Conservation (phyloP, 2,329 filamentous ascomycete species). For the Aurifilum marmelostoma region DNA sequence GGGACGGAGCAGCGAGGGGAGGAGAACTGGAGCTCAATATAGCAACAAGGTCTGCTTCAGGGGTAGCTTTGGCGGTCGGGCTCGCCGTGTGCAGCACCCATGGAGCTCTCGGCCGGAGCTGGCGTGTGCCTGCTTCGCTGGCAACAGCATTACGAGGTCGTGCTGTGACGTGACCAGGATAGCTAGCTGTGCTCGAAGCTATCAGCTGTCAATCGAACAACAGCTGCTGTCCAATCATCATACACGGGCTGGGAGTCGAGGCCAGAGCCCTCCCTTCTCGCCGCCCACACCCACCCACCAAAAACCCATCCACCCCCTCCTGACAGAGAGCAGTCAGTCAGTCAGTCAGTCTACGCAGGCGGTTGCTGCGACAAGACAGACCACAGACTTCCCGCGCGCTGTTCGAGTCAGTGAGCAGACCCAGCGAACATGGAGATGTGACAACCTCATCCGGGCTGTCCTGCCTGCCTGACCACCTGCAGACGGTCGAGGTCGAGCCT, state of each 20-base stretch:
- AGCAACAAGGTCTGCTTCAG: conserved; percentile 21
- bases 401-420: background rate
- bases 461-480: background rate
- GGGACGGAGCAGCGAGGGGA: background rate
- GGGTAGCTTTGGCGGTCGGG: conserved; percentile 27
- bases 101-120: conserved; percentile 19
- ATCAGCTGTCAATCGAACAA: background rate
- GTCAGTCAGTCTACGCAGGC: background rate
- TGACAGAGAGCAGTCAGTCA: background rate
- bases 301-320: background rate
- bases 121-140: conserved; percentile 17
- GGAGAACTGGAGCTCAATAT: background rate
- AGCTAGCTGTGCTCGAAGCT: conserved; percentile 9
- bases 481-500: background rate
- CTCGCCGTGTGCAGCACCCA: conserved; percentile 26
- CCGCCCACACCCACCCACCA: background rate
- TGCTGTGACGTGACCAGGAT: conserved; percentile 4
- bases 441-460: background rate
- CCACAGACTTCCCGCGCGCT: conserved; percentile 1
- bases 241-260: background rate
- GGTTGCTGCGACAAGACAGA: background rate
- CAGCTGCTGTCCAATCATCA: background rate
- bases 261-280: background rate
- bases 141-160: conserved; percentile 1
- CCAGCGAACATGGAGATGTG: background rate